Evolutionary conservation across 2,329 filamentous ascomycete species (phyloP).

Genomic region (Pestalotiopsis sp.): DNA sequence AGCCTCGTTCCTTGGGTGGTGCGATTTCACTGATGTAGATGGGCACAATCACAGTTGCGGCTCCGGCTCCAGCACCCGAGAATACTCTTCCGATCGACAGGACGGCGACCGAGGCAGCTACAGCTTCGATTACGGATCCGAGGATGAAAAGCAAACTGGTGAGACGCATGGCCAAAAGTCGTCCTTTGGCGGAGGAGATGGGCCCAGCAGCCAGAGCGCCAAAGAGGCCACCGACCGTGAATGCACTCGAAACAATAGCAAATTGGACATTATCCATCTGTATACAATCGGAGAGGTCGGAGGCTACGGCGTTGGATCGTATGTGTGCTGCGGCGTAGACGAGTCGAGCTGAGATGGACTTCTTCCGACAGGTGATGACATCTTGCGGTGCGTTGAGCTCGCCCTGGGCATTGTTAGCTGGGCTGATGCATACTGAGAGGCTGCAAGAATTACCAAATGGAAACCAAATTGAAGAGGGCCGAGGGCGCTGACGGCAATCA

Average conservation of each 20-base stretch:
- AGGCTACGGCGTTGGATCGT: slow-evolving; percentile 23
- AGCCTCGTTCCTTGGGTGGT: slow-evolving; percentile 70
- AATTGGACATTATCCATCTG: slow-evolving; percentile 82
- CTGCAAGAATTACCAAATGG: slow-evolving; percentile 66
- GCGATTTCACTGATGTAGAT: slow-evolving; percentile 93
- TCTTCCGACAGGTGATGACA: slow-evolving; percentile 82
- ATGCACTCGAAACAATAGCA: slow-evolving; percentile 85
- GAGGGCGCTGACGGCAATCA: slow-evolving; percentile 75
- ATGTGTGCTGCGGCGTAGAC: slow-evolving; percentile 26
- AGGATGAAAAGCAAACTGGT: slow-evolving; percentile 75
- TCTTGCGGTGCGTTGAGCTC: slow-evolving; percentile 95
- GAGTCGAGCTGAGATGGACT: slow-evolving; percentile 42
- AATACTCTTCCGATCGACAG: slow-evolving; percentile 76
- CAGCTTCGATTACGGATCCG: slow-evolving; percentile 74
- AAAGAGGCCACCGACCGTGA: slow-evolving; percentile 83
- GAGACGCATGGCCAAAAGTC: slow-evolving; percentile 73
- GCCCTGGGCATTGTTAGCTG: slow-evolving; percentile 53
- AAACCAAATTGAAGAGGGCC: slow-evolving; percentile 94
- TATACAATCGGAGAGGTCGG: slow-evolving; percentile 72
- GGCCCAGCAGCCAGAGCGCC: slow-evolving; percentile 82
- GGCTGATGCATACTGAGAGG: neutral
- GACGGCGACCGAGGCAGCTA: slow-evolving; percentile 65
- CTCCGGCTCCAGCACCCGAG: slow-evolving; percentile 81
- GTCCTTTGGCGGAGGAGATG: slow-evolving; percentile 74
- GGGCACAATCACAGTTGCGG: slow-evolving; percentile 88